Evolutionary conservation across 1,139 yeast genomes (phyloP).

Genomic region (Barnettozyma hawaiiensis): DNA sequence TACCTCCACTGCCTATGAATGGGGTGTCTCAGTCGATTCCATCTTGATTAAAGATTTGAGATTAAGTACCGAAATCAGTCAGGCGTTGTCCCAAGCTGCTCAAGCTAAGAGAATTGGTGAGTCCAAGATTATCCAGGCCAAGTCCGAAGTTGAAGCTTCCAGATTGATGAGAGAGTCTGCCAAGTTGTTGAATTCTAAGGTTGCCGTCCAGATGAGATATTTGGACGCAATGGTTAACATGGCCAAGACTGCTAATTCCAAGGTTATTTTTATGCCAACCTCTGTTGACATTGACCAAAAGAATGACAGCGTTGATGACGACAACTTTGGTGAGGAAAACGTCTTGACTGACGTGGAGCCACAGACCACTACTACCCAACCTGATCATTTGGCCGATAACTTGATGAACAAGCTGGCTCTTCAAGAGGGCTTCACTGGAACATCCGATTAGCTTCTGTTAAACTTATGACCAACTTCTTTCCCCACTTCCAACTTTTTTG

Average conservation of each 20-base stretch:
- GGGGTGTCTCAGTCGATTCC: slow-evolving; percentile 72
- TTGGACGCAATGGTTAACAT: slow-evolving; percentile 75
- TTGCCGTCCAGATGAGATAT: slow-evolving; percentile 77
- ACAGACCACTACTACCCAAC: not conserved
- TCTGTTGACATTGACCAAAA: slow-evolving; percentile 34
- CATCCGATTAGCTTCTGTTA: not conserved
- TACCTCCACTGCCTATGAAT: slow-evolving; percentile 55
- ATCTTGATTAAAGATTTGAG: slow-evolving; percentile 64
- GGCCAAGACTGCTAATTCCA: slow-evolving; percentile 57
- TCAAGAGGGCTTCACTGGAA: slow-evolving; percentile 8
- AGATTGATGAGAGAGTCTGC: slow-evolving; percentile 77
- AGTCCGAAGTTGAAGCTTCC: slow-evolving; percentile 73
- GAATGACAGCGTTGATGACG: slow-evolving; percentile 7
- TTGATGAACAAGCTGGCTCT: slow-evolving; percentile 8
- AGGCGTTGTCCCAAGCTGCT: slow-evolving; percentile 67
- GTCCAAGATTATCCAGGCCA: slow-evolving; percentile 69
- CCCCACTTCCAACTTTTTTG: not conserved
- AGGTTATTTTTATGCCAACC: slow-evolving; percentile 71
- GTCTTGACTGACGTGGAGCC: not conserved
- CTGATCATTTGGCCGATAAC: not conserved
- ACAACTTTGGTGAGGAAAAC: not conserved
- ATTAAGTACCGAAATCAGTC: slow-evolving; percentile 52
- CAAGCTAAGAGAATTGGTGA: slow-evolving; percentile 76
- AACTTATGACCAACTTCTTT: not conserved
- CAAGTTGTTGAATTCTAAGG: slow-evolving; percentile 66